phyloP scores from a whole-genome alignment of 2,329 filamentous ascomycete genomes.

The Samsoniella hepiali region DNA sequence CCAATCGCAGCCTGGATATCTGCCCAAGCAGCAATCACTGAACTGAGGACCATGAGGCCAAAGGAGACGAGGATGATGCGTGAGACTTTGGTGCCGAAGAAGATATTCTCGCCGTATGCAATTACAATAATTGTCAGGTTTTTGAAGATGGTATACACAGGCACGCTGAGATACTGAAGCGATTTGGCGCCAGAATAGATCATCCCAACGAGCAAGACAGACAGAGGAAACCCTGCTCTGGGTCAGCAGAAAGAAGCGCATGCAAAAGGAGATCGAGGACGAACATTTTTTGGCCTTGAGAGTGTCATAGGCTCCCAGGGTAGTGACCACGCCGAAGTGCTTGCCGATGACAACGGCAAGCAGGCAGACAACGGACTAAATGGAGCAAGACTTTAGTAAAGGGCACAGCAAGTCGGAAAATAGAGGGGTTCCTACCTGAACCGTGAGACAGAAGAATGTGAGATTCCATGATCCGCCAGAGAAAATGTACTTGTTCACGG shows the following conservation, averaged over 20 bases:
- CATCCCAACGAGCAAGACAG: conserved; percentile 94
- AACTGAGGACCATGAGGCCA: conserved; percentile 93
- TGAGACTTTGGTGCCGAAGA: conserved; percentile 93
- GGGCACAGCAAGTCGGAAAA: neutral
- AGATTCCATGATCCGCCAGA: conserved; percentile 90
- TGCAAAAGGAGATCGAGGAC: conserved; percentile 30
- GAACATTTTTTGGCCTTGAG: conserved; percentile 91
- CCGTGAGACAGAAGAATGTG: conserved; percentile 88
- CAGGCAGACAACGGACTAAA: conserved; percentile 83
- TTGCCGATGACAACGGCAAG: conserved; percentile 80
- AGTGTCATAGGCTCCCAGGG: conserved; percentile 74
- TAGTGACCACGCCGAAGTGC: conserved; percentile 75
- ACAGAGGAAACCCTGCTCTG: conserved; percentile 87
- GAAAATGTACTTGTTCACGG: conserved; percentile 99
- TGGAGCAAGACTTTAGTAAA: conserved; percentile 20
- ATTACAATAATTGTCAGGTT: conserved; percentile 99
- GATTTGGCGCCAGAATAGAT: conserved; percentile 98
- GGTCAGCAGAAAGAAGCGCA: conserved; percentile 22
- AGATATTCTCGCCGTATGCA: conserved; percentile 95
- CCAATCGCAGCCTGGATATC: conserved; percentile 85
- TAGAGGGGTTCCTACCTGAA: conserved; percentile 67
- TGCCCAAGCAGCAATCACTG: conserved; percentile 92
- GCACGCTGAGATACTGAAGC: conserved; percentile 92
- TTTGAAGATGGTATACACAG: conserved; percentile 99
- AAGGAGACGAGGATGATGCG: conserved; percentile 88